These are phyloP conservation scores for Chlorella sp. DNA, from an alignment of 139 green algal species.

Conservation along the genomic window DNA sequence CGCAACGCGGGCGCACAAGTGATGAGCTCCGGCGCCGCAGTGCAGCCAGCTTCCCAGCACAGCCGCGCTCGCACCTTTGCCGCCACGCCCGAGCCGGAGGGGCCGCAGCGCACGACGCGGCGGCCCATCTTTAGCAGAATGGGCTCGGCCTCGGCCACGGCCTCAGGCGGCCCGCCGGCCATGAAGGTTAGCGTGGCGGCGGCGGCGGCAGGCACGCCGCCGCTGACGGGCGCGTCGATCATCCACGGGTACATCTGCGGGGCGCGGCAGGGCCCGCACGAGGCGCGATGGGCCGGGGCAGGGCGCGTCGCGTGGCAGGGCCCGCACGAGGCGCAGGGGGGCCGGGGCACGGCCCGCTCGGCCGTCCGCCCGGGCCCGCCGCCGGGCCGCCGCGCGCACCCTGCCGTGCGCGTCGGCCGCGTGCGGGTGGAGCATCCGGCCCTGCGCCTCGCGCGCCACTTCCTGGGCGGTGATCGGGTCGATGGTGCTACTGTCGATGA, in stretches of 20 bases:
- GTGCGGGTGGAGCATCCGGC: constrained; percentile 19
- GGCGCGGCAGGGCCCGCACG: too few relatives aligned
- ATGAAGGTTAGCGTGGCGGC: constrained; percentile 75
- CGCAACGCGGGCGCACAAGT: too few relatives aligned
- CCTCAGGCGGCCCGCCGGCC: constrained; percentile 59
- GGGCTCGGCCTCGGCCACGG: constrained; percentile 35
- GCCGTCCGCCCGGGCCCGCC: too few relatives aligned
- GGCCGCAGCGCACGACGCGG: constrained; percentile 55
- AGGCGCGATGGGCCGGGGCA: too few relatives aligned
- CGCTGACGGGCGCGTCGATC: constrained; percentile 67
- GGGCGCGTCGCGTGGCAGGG: too few relatives aligned
- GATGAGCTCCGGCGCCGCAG: too few relatives aligned
- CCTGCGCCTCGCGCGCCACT: constrained; percentile 19
- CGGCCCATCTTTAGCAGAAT: constrained; percentile 62
- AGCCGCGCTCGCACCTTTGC: too few relatives aligned
- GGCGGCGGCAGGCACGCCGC: constrained; percentile 56
- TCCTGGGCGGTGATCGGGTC: constrained; percentile 39
- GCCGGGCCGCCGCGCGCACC: too few relatives aligned
- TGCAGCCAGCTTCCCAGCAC: too few relatives aligned
- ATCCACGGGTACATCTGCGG: constrained; percentile 47
- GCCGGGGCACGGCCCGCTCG: too few relatives aligned
- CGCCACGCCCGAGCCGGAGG: too few relatives aligned
- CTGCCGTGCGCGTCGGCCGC: constrained; percentile 29
- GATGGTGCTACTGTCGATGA: constrained; percentile 60
- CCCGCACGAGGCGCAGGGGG: too few relatives aligned